phyloP scores from a whole-genome alignment of 2,329 filamentous ascomycete genomes.

The Capronia epimyces region DNA sequence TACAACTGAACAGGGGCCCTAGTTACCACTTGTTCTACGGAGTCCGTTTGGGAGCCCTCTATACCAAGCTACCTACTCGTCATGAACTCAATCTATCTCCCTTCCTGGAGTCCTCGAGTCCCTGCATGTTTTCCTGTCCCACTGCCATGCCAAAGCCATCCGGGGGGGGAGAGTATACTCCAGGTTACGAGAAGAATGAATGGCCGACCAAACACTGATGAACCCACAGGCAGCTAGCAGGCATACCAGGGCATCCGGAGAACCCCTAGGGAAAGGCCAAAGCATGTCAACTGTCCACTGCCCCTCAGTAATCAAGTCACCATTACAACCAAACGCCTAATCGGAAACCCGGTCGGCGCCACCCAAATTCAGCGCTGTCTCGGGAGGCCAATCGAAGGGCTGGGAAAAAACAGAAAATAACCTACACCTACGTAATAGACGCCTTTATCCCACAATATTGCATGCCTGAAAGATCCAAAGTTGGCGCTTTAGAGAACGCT shows the following conservation, averaged over 20 bases:
- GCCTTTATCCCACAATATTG: background rate
- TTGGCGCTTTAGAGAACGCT: background rate
- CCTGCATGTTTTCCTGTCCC: too few species aligned
- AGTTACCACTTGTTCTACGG: too few species aligned
- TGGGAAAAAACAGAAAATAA: background rate
- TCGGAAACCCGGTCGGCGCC: background rate
- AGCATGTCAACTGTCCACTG: background rate
- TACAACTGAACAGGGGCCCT: too few species aligned
- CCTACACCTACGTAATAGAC: too few species aligned
- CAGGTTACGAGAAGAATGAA: too few species aligned
- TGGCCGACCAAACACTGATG: background rate
- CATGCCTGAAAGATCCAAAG: background rate
- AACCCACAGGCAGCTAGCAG: background rate
- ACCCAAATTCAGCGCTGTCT: background rate
- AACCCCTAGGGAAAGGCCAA: background rate
- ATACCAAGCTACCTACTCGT: too few species aligned
- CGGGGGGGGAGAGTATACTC: too few species aligned
- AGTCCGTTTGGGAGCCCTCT: too few species aligned
- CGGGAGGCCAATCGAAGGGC: background rate
- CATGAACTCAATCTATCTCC: too few species aligned
- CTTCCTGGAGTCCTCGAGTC: too few species aligned
- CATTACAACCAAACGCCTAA: background rate
- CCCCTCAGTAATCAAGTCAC: background rate
- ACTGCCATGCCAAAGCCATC: too few species aligned
- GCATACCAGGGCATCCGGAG: background rate